Conservation (phyloP, 2,329 filamentous ascomycete species). For the Cryphonectria parasitica region DNA sequence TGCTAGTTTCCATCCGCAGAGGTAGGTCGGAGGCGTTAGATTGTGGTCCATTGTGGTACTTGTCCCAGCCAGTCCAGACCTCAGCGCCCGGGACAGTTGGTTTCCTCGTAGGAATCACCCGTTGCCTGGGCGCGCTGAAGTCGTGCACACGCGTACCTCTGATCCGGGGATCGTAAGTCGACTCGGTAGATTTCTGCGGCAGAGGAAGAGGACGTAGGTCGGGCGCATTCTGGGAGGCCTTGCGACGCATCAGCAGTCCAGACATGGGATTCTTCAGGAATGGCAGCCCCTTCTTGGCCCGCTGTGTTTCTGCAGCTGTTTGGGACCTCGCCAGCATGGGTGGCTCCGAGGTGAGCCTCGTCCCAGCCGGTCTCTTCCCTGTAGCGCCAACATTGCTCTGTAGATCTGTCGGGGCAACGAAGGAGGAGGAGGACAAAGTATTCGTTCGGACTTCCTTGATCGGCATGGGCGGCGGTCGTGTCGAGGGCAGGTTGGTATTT, state of each 20-base stretch:
- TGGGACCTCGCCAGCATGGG: constrained; percentile 37
- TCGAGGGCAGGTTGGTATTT: constrained; percentile 39
- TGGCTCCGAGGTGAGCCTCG: constrained; percentile 46
- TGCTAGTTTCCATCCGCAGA: constrained; percentile 16
- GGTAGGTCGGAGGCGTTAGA: constrained; percentile 13
- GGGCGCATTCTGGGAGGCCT: constrained; percentile 53
- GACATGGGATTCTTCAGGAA: constrained; percentile 66
- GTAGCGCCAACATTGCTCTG: constrained; percentile 39
- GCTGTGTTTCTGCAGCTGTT: constrained; percentile 43
- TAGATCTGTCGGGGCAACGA: constrained; percentile 55
- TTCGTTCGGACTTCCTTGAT: constrained; percentile 39
- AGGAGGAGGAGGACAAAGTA: constrained; percentile 38
- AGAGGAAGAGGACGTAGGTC: constrained; percentile 49
- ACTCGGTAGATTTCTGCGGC: constrained; percentile 46
- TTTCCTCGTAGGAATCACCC: constrained; percentile 35
- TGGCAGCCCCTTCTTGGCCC: constrained; percentile 57
- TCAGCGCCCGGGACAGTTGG: constrained; percentile 25
- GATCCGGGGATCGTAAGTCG: constrained; percentile 65
- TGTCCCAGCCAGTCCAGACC: constrained; percentile 23
- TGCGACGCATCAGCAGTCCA: constrained; percentile 60
- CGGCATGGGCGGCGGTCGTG: constrained; percentile 36
- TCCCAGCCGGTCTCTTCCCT: constrained; percentile 49
- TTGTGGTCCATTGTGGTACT: constrained; percentile 14
- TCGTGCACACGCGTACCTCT: constrained; percentile 67
- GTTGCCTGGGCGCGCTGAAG: constrained; percentile 62